phyloP scores from a whole-genome alignment of 176 grass and related monocot genomes.

The Pontederia crassipes region DNA sequence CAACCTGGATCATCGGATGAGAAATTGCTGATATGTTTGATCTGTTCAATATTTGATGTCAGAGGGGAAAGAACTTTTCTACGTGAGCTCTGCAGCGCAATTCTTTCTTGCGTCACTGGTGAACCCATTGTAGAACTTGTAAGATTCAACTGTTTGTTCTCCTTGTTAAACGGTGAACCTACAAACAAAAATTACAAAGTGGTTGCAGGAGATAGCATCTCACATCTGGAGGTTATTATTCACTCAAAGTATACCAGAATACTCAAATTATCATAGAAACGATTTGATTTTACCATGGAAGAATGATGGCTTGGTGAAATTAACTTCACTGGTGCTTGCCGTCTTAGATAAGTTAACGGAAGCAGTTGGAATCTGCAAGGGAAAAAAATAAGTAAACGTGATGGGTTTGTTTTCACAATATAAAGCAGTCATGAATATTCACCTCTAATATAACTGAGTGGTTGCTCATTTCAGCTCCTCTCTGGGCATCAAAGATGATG shows the following conservation, averaged over 20 bases:
- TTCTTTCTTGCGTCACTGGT: not conserved
- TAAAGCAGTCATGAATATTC: too few species aligned
- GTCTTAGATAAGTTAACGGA: too few species aligned
- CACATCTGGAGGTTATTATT: not conserved
- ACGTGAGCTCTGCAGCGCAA: constrained; percentile 12
- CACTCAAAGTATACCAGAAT: not conserved
- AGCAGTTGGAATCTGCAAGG: too few species aligned
- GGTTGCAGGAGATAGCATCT: not conserved
- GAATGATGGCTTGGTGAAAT: not conserved
- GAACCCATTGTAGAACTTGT: constrained; percentile 1
- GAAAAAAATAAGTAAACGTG: too few species aligned
- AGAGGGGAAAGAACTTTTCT: constrained; percentile 74
- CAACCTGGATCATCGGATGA: constrained; percentile 19
- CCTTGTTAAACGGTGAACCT: constrained; percentile 34
- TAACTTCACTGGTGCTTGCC: not conserved
- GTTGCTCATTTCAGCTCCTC: too few species aligned
- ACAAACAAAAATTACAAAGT: constrained; percentile 22
- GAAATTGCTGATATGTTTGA: constrained; percentile 12
- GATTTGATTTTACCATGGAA: not conserved
- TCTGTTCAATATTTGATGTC: constrained; percentile 38
- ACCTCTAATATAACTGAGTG: too few species aligned
- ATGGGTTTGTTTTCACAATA: not conserved
- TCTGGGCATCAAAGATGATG: too few species aligned
- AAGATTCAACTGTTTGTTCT: constrained; percentile 21
- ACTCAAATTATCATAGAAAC: not conserved